Base-by-base conservation (phyloP, 139 green algal species). In the Dunaliella sp. region DNA sequence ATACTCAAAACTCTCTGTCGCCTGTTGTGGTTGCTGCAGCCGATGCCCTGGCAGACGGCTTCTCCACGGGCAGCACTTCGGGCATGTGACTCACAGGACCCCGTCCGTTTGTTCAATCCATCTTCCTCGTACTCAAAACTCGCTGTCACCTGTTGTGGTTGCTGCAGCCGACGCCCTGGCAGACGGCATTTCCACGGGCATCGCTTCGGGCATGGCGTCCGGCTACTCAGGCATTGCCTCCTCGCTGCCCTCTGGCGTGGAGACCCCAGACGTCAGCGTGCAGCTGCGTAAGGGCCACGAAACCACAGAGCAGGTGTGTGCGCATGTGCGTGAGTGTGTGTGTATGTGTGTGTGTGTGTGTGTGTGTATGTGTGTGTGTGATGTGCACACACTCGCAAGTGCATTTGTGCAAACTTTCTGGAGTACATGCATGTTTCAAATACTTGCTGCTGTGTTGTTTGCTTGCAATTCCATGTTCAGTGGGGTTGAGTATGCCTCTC, bases 251-350 rank as follows among this genome's bases (percentile, higher is more conserved):
- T 91, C 84, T 37, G 95, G 95, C 73, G 89, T 98, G 33, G 94
- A 97, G 86, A 97, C 95, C 2, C 97, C 97, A 1, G 93, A 95
- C 76, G 92, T 93, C 26, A 93, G 96, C 38, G 87, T 97, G 32
- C 95, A 99, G 88, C 90, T 99, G 81, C 94, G 97, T 38, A 99
- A 99, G 90, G 91, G 85, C 31, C 73, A 86, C 1, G 91, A 92
- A 77, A 88, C 48, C 48, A n/a, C n/a, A n/a, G 87, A 72, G 48
- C 89, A 87, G 77, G 91, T 95, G 79, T 3, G 57, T n/a, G n/a
- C n/a, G n/a, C n/a, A n/a, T n/a, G n/a, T n/a, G n/a, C n/a, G n/a
- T n/a, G n/a, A n/a, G n/a, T n/a, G n/a, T n/a, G n/a, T n/a, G n/a
- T n/a, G n/a, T n/a, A n/a, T n/a, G n/a, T n/a, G n/a, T n/a, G n/a